Base-by-base conservation (phyloP, 2,329 filamentous ascomycete species). In the Scedosporium boydii region DNA sequence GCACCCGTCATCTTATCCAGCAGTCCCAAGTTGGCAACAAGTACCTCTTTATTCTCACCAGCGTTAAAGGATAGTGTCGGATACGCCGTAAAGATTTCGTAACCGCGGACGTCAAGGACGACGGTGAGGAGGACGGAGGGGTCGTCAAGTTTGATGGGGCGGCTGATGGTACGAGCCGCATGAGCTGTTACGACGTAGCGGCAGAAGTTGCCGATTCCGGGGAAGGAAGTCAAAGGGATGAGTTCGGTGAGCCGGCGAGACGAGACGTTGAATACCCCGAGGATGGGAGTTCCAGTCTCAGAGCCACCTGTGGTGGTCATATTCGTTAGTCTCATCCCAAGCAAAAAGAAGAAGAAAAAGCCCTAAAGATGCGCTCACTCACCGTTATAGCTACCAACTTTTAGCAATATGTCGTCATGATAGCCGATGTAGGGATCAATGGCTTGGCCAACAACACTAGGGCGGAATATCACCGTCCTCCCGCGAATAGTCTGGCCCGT, bases 1-100 rank as follows among this genome's bases (percentile, higher is more conserved):
- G 88, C 86, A 0, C 92, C 93, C 0, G 91, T 91, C 90, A 98
- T 96, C 74, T 97, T 96, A 2, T 84, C 89, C 3, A 96, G 66
- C 1, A 98, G 77, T 0, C 93, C 93, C 0, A 98, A 74, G 18
- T 88, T 86, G 0, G 90, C 86, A 1, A 93, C 78, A 53, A 75
- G 76, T 0, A 87, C 76, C 21, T 71, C 65, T 44, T 77, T 69
- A 55, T 70, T 70, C 27, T 41, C 60, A 1, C 69, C 69, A 56
- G 77, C 71, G n/a, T 75, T 76, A 66, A 93, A 86, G 0, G 78
- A 73, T 0, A 80, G 78, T 1, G 92, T 73, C 0, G 89, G 87
- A 65, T 88, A 89, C 0, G 89, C 89, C 0, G 87, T 88, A 7
- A 96, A 78, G 61, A 97, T 90, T 58, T 97, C 93, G 79, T 90